Conservation (phyloP, 495 filamentous ascomycete genomes). For the Xeromyces bisporus region DNA sequence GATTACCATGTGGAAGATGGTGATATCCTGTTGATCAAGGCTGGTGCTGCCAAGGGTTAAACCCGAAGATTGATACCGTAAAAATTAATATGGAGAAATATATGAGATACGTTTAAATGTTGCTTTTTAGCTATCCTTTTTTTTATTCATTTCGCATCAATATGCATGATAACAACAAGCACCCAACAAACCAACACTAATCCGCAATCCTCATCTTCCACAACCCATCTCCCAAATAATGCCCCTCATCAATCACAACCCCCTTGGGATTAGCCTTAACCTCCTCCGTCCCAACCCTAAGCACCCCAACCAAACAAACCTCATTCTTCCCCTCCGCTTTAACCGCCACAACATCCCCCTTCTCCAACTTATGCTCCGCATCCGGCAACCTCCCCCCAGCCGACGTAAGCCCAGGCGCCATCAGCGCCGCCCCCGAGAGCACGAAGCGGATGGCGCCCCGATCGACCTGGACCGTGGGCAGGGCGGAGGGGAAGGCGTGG, state of each 20-base stretch:
- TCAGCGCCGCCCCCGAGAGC: slow-evolving; percentile 76
- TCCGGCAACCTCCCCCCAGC: slow-evolving; percentile 61
- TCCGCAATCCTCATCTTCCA: slow-evolving; percentile 44
- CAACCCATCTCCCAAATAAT: slow-evolving; percentile 88
- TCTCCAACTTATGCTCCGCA: slow-evolving; percentile 37
- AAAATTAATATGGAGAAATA: not conserved
- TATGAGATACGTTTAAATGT: not conserved
- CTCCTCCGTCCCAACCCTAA: slow-evolving; percentile 81
- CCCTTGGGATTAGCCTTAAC: slow-evolving; percentile 88
- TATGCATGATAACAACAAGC: no score
- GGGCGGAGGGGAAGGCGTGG: slow-evolving; percentile 38
- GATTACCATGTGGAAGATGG: slow-evolving; percentile 57
- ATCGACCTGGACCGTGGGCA: slow-evolving; percentile 51
- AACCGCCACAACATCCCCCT: slow-evolving; percentile 69
- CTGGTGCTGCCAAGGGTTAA: slow-evolving; percentile 77
- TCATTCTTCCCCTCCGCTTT: slow-evolving; percentile 87
- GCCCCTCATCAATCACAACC: slow-evolving; percentile 76
- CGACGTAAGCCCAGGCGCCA: slow-evolving; percentile 83
- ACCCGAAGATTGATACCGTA: slow-evolving; percentile 5
- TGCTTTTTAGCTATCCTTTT: not conserved
- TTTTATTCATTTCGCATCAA: no score
- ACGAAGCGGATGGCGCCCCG: slow-evolving; percentile 95
- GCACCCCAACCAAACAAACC: slow-evolving; percentile 70
- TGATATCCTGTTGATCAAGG: slow-evolving; percentile 73
- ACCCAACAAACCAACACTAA: not conserved